Evolutionary conservation across 768 basidiomycete genomes (phyloP).

Genomic region (Amanita muscaria): DNA sequence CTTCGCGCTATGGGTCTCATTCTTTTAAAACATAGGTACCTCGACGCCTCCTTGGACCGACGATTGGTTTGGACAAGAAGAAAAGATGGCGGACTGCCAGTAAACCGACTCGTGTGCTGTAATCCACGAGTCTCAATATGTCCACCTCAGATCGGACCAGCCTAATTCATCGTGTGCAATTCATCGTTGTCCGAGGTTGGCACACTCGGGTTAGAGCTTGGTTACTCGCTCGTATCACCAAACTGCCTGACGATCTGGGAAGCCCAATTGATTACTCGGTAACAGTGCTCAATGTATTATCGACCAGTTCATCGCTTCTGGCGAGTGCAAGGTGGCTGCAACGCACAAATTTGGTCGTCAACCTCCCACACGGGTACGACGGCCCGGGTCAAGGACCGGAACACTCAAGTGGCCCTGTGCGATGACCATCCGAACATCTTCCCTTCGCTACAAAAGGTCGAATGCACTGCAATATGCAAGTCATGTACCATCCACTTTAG

Average conservation of each 20-base stretch:
- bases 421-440: constrained; percentile 92
- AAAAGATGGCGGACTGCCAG: too few species aligned
- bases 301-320: constrained; percentile 96
- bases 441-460: constrained; percentile 83
- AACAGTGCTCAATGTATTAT: constrained; percentile 98
- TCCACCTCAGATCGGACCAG: constrained; percentile 84
- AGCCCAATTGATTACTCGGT: constrained; percentile 97
- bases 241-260: constrained; percentile 94
- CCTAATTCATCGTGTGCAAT: constrained; percentile 93
- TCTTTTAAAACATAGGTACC: too few species aligned
- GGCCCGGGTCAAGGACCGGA: constrained; percentile 99
- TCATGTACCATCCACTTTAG: constrained; percentile 98
- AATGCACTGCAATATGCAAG: constrained; percentile 99
- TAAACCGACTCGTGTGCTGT: too few species aligned
- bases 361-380: constrained; percentile 91
- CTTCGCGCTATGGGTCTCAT: too few species aligned
- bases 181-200: constrained; percentile 95
- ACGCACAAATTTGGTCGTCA: constrained; percentile 83
- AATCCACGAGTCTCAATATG: constrained; percentile 81
- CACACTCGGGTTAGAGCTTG: constrained; percentile 92
- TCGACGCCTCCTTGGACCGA: too few species aligned
- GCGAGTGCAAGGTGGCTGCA: constrained; percentile 98
- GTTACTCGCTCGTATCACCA: constrained; percentile 96
- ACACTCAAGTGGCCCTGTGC: constrained; percentile 92
- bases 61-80: too few species aligned